Evolutionary conservation across 2,329 filamentous ascomycete genomes (phyloP), one percentile per base, ranked within the genome.

Genomic region (Dissoconium aciculare): DNA sequence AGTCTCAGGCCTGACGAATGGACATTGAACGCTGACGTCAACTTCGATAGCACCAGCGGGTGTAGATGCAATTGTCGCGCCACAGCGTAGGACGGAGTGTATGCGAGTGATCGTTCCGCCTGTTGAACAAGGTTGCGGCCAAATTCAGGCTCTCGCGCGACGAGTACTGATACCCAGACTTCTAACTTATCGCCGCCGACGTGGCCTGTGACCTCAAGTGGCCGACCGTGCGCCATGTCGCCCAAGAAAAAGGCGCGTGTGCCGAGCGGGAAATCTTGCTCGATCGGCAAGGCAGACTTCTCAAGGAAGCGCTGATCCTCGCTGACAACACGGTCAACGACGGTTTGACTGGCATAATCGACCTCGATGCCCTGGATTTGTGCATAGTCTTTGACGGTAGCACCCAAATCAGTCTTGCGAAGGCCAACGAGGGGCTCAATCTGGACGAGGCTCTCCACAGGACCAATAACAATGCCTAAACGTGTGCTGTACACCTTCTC

Each of bases 401-500:
- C 81, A 26, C 89, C 89, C 19, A 87, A 77, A 37, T 94, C 84
- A 1, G 80, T 91, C 64, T 92, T 94, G 46, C 69, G 68, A 39
- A 98, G 65, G 13, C 91, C 89, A 55, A 82, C 92, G 32, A 98
- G 70, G 69, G 93, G 89, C 43, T 94, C 80, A 21, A 98, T 84
- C 40, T 92, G 79, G 16, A 94, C 73, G 44, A 95, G 65, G 14
- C 84, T 81, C 50, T 98, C 87, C 4, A 95, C 81, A 13, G 74
- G 63, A 25, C 87, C 84, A 39, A 85, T 84, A 30, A 85, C 69
- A 51, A 91, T 83, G 27, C 82, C 91, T 30, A 98, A 68, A 27
- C 85, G 74, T 59, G 89, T 93, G 59, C 79, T 87, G 59, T 98
- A 94, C 50, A 71, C 75, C 31, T 69, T 77, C 54, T 95, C 87